Conservation (phyloP, 164 flowering plant genomes). For the Aristolochia fimbriata region DNA sequence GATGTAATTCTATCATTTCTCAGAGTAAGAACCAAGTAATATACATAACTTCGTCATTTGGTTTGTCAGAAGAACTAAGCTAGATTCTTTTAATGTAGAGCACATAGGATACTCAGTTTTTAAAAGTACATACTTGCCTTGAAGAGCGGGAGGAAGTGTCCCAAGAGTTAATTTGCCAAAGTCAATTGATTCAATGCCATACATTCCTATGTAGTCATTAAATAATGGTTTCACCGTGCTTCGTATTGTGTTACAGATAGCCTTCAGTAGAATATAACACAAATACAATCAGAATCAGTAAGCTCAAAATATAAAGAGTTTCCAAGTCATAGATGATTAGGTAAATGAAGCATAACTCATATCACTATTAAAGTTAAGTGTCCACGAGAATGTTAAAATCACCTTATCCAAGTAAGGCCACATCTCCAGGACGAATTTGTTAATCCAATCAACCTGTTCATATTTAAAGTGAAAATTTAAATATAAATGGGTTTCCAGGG, state of each 20-base stretch:
- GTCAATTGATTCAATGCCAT: constrained; percentile 42
- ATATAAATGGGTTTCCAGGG: neutral
- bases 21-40: no score
- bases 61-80: no score
- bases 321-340: neutral
- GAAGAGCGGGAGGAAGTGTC: constrained; percentile 57
- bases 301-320: neutral
- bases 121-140: constrained; percentile 31
- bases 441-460: constrained; percentile 27
- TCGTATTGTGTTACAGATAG: constrained; percentile 42
- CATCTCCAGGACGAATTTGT: constrained; percentile 50
- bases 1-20: no score
- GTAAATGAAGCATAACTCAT: neutral
- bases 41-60: no score
- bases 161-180: constrained; percentile 66
- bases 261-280: constrained; percentile 25
- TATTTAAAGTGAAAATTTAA: neutral
- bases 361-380: neutral
- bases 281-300: no score
- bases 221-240: constrained; percentile 42
- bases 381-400: neutral
- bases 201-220: constrained; percentile 63
- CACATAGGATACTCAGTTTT: neutral
- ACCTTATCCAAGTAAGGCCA: constrained; percentile 85
- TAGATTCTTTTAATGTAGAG: neutral